Evolutionary conservation across 352 stramenopile species (phyloP), one percentile per base, ranked within the genome.

Genomic region (Phytophthora europaea): DNA sequence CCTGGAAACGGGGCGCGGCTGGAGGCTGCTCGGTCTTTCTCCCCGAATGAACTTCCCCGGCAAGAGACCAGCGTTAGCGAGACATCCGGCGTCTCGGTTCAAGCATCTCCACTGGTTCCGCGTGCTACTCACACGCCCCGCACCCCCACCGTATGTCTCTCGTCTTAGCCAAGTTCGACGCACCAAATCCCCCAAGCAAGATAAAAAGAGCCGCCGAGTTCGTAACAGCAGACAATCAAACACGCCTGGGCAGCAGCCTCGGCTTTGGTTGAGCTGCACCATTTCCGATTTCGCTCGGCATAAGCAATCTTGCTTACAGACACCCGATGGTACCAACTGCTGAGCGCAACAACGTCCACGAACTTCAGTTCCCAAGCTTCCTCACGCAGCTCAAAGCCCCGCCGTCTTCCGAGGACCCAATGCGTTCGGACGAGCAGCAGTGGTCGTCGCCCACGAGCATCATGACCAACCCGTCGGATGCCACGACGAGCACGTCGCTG

Each of bases 321-420:
- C 45, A 18, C 28, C n/a, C 23, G 13, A 79, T 79, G 72, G 51
- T 73, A 59, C 72, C 62, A 47, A 73, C 70, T 57, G 51, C 55
- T 7, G 68, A 68, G 28, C 68, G 54, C 53, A 55, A 34, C 56
- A 55, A 9, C 48, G 23, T 36, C 28, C 53, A 61, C 26, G 66
- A 84, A 45, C 61, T 77, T 38, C 78, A 84, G 47, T 84, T 82
- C 54, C 65, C 74, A 73, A 84, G 67, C 78, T 84, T 80, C 78
- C 65, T 73, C n/a, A 75, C 74, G 40, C 74, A 80, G 52, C 72
- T 84, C 61, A 84, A 84, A 72, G 61, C 70, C 5, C 38, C 52
- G n/a, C 55, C 63, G n/a, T 38, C 69, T 26, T 22, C 57, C 4
- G 73, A 80, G 59, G 43, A 72, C 33, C n/a, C 70, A 61, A 73